phyloP scores from a whole-genome alignment of 208 protist genomes.

The Wallacemonas sp. region DNA sequence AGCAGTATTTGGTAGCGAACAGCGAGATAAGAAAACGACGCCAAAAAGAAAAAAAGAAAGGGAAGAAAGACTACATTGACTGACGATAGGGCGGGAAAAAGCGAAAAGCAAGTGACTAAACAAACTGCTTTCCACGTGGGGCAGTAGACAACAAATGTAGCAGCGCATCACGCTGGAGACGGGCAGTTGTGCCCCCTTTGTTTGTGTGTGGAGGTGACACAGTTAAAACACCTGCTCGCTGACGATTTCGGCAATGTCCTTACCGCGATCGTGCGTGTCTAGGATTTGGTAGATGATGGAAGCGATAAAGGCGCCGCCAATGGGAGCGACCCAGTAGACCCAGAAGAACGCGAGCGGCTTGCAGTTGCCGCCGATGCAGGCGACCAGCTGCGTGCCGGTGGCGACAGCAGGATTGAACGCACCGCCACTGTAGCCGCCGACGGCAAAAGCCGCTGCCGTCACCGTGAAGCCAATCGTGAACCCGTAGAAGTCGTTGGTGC shows the following conservation, averaged over 20 bases:
- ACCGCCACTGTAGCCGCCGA: slow-evolving; percentile 61
- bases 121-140: too few relatives aligned
- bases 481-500: slow-evolving; percentile 84
- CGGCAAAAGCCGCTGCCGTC: slow-evolving; percentile 69
- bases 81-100: not conserved
- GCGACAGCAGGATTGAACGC: slow-evolving; percentile 86
- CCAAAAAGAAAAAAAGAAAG: too few relatives aligned
- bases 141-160: too few relatives aligned
- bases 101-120: not conserved
- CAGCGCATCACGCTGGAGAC: not conserved
- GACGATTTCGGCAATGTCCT: slow-evolving; percentile 19
- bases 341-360: slow-evolving; percentile 67
- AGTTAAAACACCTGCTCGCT: slow-evolving; percentile 42
- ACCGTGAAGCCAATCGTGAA: slow-evolving; percentile 79
- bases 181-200: too few relatives aligned
- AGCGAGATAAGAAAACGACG: too few relatives aligned
- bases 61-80: not conserved
- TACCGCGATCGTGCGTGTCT: slow-evolving; percentile 61
- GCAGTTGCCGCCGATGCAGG: slow-evolving; percentile 76
- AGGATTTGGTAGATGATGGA: slow-evolving; percentile 84
- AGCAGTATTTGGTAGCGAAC: too few relatives aligned
- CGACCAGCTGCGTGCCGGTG: slow-evolving; percentile 69
- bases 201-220: not conserved
- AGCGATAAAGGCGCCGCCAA: slow-evolving; percentile 78
- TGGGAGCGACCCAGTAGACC: slow-evolving; percentile 88